Evolutionary conservation across 768 basidiomycete species (phyloP).

Genomic region (Lentinula raphanica): DNA sequence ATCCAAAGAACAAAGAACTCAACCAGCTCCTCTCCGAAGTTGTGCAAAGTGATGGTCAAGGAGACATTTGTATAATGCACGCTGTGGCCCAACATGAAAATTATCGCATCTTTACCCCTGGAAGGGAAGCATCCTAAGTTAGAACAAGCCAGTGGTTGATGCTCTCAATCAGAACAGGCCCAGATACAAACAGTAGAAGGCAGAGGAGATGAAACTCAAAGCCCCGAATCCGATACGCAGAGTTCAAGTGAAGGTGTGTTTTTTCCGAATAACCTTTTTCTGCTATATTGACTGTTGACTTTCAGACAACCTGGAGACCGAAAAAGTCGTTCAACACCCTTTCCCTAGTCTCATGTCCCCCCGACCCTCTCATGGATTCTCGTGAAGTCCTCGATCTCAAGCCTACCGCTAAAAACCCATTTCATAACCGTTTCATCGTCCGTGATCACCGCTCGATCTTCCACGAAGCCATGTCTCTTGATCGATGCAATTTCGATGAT

Average conservation of each 20-base stretch:
- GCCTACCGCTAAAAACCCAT: constrained; percentile 46
- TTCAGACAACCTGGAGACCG: constrained; percentile 3
- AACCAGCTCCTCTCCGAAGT: constrained; percentile 2
- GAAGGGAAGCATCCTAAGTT: background rate
- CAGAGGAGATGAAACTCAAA: too few species aligned
- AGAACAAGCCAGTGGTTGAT: background rate
- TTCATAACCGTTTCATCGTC: constrained; percentile 56
- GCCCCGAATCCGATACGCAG: too few species aligned
- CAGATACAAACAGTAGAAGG: background rate
- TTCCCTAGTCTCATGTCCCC: constrained; percentile 61
- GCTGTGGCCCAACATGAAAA: background rate
- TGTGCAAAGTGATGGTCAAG: background rate
- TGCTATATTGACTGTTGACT: background rate
- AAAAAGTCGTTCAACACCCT: constrained; percentile 10
- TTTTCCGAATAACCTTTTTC: background rate
- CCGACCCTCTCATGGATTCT: constrained; percentile 58
- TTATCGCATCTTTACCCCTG: background rate
- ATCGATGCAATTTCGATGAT: constrained; percentile 25
- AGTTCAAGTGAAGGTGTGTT: too few species aligned
- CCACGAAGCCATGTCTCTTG: constrained; percentile 30
- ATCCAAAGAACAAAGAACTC: background rate
- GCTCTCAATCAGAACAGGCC: background rate
- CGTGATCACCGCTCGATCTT: constrained; percentile 71
- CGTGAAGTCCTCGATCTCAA: constrained; percentile 50
- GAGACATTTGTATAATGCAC: background rate